Evolutionary conservation across 805 yeast genomes (phyloP), one percentile per base, ranked within the genome.

Genomic region (Wickerhamiella domercqiae): DNA sequence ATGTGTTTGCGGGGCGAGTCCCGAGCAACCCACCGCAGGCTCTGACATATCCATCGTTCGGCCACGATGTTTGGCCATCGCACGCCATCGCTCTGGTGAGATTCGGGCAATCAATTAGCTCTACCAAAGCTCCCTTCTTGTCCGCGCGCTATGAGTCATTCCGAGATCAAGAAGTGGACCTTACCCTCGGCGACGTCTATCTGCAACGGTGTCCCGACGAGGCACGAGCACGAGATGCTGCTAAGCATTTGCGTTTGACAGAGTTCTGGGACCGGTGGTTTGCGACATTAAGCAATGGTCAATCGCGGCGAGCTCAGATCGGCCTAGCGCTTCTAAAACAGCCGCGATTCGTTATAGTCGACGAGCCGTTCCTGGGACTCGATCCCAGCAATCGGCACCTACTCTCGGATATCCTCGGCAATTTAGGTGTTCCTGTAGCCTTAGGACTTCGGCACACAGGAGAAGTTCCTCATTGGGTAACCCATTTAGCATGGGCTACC

Each of bases 341-440:
- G 24, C 94, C 96, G 0, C 61, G 64, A 32, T 46, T 84, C 21
- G 58, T 84, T 37, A 53, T 87, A 3, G 66, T 87, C 15, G 97
- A 90, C 55, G 97, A 90, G 50, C 95, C 95, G 7, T 87, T 84
- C 49, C 56, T 90, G 29, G 98, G 97, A 0, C 62, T 87, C 14
- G 98, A 87, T 50, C 90, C 94, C 0, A 52, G 56, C 1, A 86
- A 93, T 9, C 62, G 81, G 0, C 42, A 56, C 1, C 57, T 68
- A 5, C 81, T 87, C 15, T 70, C 82, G 14, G 50, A 60, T 0
- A 69, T 77, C 0, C 58, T 82, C 37, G 43, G 49, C 5, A 47
- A 51, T 2, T 49, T 73, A 11, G 59, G 67, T 1, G 66, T 68
- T 14, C 50, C 55, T 2, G 66, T 82, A 5, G 70, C 83, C 4